Base-by-base conservation (phyloP, 352 stramenopile genomes). In the Phytophthora colocasiae region DNA sequence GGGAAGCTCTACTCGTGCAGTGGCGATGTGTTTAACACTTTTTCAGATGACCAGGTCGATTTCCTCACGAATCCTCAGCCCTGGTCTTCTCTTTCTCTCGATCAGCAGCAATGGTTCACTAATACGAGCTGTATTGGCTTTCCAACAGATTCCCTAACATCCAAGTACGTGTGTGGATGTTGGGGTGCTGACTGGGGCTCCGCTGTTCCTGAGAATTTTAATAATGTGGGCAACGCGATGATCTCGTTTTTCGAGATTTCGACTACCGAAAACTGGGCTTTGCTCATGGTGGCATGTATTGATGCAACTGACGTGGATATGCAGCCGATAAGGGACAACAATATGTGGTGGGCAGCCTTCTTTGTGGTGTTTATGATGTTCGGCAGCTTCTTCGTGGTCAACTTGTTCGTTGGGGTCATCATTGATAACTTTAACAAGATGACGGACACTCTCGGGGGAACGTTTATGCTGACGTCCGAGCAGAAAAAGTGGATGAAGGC, bases 401-500 rank as follows among this genome's bases (percentile, higher is more conserved):
- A 98, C 34, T 73, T 98, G 2, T 98, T 98, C 63, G 84, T 98
- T 0, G 93, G 93, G 8, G 89, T 98, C 9, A 97, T 98, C 60
- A 96, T 97, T 50, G 92, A 98, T 54, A 97, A 97, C 57, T 98
- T 97, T 61, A 97, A 97, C 47, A 78, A 80, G 29, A 95, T 96
- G 89, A 97, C 92, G 40, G 77, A 68, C 0, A 69, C 77, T 22
- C 52, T 95, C 1, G 85, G 81, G 7, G 84, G 75, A 2, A 71
- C 91, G 24, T 83, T 83, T 44, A 63, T 93, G 58, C 72, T 98
- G 49, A 97, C 93, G 2, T 73, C 87, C 11, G 85, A 97, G 44
- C 90, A 97, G 62, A 86, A 92, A 54, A 92, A 93, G 50, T 97
- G 90, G 90, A 90, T 97, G 38, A 85, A 90, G 65, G 78, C 81